Evolutionary conservation across 2,329 filamentous ascomycete species (phyloP).

Genomic region (Ophiostoma australiae): DNA sequence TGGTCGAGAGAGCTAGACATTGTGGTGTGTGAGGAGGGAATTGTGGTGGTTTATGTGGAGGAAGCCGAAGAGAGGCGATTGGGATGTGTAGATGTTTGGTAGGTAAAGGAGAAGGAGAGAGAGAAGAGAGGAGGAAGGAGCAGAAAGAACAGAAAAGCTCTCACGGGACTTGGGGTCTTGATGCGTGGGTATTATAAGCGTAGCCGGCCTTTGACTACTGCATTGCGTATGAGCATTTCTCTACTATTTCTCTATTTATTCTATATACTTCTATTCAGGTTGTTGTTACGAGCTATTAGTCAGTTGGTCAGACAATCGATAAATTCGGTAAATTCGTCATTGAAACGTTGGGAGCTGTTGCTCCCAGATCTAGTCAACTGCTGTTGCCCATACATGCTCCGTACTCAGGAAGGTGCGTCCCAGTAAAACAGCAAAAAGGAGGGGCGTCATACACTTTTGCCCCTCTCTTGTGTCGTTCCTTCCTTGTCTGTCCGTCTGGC

Average conservation of each 20-base stretch:
- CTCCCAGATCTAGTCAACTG: background rate
- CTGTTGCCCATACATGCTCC: background rate
- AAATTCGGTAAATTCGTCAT: background rate
- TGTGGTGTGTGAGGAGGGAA: conserved; percentile 28
- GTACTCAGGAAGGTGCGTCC: conserved; percentile 10
- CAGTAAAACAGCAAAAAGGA: conserved; percentile 16
- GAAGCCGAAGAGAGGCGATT: background rate
- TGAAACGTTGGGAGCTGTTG: background rate
- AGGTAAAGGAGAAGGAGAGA: background rate
- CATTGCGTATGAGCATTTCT: background rate
- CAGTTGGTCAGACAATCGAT: background rate
- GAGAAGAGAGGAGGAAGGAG: background rate
- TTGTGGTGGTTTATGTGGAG: conserved; percentile 18
- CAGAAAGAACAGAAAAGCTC: conserved; percentile 19
- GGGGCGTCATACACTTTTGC: conserved; percentile 13
- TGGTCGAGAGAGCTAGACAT: conserved; percentile 94
- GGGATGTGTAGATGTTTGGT: conserved; percentile 1
- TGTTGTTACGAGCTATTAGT: background rate
- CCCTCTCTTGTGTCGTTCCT: conserved; percentile 9
- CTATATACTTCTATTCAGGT: background rate
- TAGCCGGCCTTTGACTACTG: conserved; percentile 2
- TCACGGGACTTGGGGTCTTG: conserved; percentile 4
- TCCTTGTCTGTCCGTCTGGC: conserved; percentile 8
- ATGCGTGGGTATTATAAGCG: conserved; percentile 20
- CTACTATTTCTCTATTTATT: background rate